Evolutionary conservation across 2,329 filamentous ascomycete genomes (phyloP).

Genomic region (Aspergillus piperis): DNA sequence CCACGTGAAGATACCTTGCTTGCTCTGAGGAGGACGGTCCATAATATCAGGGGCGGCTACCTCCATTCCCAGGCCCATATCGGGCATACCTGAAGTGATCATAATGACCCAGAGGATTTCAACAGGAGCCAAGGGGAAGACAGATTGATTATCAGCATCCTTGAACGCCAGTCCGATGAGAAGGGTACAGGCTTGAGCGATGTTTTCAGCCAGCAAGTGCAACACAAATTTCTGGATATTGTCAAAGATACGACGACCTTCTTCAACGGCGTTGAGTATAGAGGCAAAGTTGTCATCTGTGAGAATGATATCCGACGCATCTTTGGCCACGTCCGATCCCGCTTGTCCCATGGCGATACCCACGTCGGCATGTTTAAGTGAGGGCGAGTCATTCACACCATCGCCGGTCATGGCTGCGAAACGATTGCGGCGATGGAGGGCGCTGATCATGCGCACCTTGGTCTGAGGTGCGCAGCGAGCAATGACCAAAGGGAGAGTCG

Average conservation of each 20-base stretch:
- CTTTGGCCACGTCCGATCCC: conserved; percentile 80
- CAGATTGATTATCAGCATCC: conserved; percentile 68
- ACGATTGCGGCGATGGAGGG: conserved; percentile 56
- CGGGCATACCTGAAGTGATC: conserved; percentile 83
- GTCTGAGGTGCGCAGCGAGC: conserved; percentile 61
- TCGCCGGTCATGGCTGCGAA: conserved; percentile 90
- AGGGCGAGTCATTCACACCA: conserved; percentile 84
- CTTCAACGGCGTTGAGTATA: conserved; percentile 79
- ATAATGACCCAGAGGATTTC: conserved; percentile 95
- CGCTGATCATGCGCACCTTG: conserved; percentile 85
- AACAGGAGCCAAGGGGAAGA: conserved; percentile 82
- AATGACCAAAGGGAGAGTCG: conserved; percentile 59
- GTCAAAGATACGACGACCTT: conserved; percentile 83
- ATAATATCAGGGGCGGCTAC: conserved; percentile 74
- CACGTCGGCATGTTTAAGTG: conserved; percentile 77
- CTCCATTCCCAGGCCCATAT: conserved; percentile 85
- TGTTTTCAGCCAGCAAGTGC: conserved; percentile 76
- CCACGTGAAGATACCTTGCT: conserved; percentile 71
- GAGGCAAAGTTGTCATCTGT: conserved; percentile 86
- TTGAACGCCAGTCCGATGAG: conserved; percentile 82
- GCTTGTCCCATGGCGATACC: conserved; percentile 84
- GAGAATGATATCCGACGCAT: conserved; percentile 65
- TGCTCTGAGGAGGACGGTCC: conserved; percentile 71
- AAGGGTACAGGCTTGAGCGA: conserved; percentile 78
- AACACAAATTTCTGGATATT: conserved; percentile 89